These are phyloP conservation scores for Chaetomium strumarium DNA, from an alignment of 2,329 filamentous ascomycete genomes.

Conservation along the genomic window DNA sequence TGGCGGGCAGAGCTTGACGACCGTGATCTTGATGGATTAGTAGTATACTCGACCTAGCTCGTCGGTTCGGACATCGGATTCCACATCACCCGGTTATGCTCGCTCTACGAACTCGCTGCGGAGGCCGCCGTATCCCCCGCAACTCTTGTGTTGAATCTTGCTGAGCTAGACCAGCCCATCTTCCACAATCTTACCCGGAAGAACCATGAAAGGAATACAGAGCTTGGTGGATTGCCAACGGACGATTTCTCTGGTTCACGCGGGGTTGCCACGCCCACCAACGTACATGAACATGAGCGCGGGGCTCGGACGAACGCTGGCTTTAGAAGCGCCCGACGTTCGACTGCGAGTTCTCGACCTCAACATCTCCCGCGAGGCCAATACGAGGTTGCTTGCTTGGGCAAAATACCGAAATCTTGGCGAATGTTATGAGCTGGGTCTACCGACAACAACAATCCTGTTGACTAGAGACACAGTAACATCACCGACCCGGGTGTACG, in stretches of 20 bases:
- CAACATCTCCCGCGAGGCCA: neutral
- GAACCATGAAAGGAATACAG: neutral
- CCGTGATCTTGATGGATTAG: too few species aligned
- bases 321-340: neutral
- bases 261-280: neutral
- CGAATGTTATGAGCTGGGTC: too few species aligned
- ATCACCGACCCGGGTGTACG: too few species aligned
- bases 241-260: slow-evolving; percentile 7
- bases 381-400: neutral
- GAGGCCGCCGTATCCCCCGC: too few species aligned
- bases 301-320: neutral
- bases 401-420: too few species aligned
- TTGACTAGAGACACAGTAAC: too few species aligned
- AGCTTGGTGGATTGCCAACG: neutral
- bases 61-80: too few species aligned
- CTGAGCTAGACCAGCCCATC: slow-evolving; percentile 8
- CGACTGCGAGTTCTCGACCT: slow-evolving; percentile 1
- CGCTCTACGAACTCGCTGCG: too few species aligned
- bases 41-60: too few species aligned
- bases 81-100: too few species aligned
- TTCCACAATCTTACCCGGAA: neutral
- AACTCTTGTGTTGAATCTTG: neutral
- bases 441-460: too few species aligned
- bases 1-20: too few species aligned
- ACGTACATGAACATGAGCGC: neutral